These are phyloP conservation scores for Ormosia emarginata DNA, from an alignment of 306 rosid genomes.

Conservation along the genomic window DNA sequence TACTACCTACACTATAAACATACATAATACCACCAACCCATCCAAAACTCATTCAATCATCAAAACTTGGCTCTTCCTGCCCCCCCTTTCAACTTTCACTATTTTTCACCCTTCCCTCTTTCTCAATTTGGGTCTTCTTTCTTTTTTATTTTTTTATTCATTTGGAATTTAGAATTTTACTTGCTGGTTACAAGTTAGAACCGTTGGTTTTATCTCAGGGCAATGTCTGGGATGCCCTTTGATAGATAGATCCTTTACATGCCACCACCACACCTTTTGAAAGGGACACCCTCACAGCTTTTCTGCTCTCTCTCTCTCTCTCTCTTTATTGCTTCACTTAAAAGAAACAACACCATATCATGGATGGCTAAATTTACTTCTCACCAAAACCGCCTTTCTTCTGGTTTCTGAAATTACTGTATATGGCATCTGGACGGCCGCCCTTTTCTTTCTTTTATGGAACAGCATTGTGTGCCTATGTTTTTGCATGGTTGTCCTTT, in stretches of 20 bases:
- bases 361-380: slow-evolving; percentile 16
- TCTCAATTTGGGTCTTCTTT: neutral
- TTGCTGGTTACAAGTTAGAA: slow-evolving; percentile 21
- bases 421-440: slow-evolving; percentile 7
- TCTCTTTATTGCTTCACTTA: slow-evolving; percentile 31
- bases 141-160: neutral
- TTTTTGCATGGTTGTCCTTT: slow-evolving; percentile 19
- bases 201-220: slow-evolving; percentile 19
- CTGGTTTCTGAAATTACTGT: slow-evolving; percentile 20
- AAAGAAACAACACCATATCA: slow-evolving; percentile 42
- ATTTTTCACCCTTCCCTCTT: neutral
- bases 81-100: slow-evolving; percentile 16
- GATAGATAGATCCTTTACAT: slow-evolving; percentile 29
- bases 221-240: slow-evolving; percentile 18
- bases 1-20: slow-evolving; percentile 18
- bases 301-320: slow-evolving; percentile 12
- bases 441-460: neutral
- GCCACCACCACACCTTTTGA: slow-evolving; percentile 37
- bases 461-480: slow-evolving; percentile 8
- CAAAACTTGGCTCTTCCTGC: neutral
- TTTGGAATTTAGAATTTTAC: slow-evolving; percentile 16
- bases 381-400: slow-evolving; percentile 20
- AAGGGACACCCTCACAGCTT: slow-evolving; percentile 40
- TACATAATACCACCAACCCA: slow-evolving; percentile 18
- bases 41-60: slow-evolving; percentile 17